Evolutionary conservation across 352 stramenopile species (phyloP), one percentile per base, ranked within the genome.

Genomic region (Globisporangium polare): DNA sequence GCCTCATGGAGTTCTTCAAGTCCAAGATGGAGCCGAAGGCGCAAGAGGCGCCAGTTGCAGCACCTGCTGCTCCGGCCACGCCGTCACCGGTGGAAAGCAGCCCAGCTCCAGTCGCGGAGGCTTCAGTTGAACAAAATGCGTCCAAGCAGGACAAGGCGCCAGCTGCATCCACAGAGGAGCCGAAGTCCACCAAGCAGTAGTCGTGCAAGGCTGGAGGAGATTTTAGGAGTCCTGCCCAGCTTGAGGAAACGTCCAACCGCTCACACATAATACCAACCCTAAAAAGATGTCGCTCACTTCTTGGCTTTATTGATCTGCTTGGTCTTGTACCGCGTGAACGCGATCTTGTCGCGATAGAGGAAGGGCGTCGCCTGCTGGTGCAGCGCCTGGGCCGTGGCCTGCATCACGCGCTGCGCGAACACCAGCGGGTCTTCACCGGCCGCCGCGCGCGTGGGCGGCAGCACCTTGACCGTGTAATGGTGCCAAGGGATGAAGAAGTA

Each of bases 1-100:
- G 85, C 13, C 72, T 94, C 15, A 88, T 94, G 72, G 85, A 94
- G 50, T 94, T 92, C 50, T 83, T 94, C 61, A 94, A 94, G 74
- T 87, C 85, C 15, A 82, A 78, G 53, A 89, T 84, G 72, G 72
- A 88, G 62, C 72, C 78, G 13, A 81, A 88, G 27, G 68, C 72
- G n/a, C 47, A 55, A 18, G 49, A 55, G 33, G 58, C 65, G 26
- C 41, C 47, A 58, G 27, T 35, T 13, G 5, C 53, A 5, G 18
- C n/a, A 31, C 17, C 60, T 17, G 41, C 55, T 33, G 9, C 62
- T 26, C 41, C 37, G 0, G 31, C 29, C 29, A 15, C 52, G 1
- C 31, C 66, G n/a, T 12, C 63, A 22, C 39, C 52, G 57, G 43
- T 9, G 26, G 43, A 26, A 2, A 29, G 10, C 22, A 51, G 20